Evolutionary conservation across 1,284 basidiomycete genomes (phyloP), one percentile per base, ranked within the genome.

Genomic region (Fomitopsis schrenkii): DNA sequence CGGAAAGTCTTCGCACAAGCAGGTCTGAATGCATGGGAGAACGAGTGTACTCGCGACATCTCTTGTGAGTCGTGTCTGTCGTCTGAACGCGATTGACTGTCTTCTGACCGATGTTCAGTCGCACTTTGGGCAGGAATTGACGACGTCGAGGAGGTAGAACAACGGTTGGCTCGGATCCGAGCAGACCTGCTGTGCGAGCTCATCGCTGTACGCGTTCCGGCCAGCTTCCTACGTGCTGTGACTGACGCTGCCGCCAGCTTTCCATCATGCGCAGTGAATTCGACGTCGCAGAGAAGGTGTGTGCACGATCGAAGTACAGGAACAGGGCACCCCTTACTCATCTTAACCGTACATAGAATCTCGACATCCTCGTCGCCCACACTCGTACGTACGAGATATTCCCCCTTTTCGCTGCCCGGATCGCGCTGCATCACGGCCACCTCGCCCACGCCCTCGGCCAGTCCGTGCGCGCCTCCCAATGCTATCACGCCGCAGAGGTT

Each of bases 141-240:
- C 3, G 86, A 89, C 56, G 73, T 84, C 0, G 73, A 77, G 14
- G 79, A 79, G 30, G 71, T 86, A 0, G 80, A 83, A 57, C 70
- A 76, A 38, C 75, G 79, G 40, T 76, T 88, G 63, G 77, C 80
- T n/a, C 80, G 80, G 63, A 81, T 92, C 45, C 85, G 86, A 62
- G 88, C 87, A 0, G 90, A 91, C 66, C 70, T 91, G 60, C 70
- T 90, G 38, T 86, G 83, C 61, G 90, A 91, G 67, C 77, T 91
- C 6, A 74, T 85, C 19, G 81, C 81, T 2, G 87, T 89, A 68
- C 60, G 82, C 72, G 17, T 59, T 58, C 1, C 30, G 3, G 22
- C 12, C 14, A 9, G 14, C 30, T 28, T 54, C 26, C 14, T 22
- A 36, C 38, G 38, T 3, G 14, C 45, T 36, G 59, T 22, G 4